Evolutionary conservation across 176 grass and related monocot species (phyloP).

Genomic region (Triticum urartu): DNA sequence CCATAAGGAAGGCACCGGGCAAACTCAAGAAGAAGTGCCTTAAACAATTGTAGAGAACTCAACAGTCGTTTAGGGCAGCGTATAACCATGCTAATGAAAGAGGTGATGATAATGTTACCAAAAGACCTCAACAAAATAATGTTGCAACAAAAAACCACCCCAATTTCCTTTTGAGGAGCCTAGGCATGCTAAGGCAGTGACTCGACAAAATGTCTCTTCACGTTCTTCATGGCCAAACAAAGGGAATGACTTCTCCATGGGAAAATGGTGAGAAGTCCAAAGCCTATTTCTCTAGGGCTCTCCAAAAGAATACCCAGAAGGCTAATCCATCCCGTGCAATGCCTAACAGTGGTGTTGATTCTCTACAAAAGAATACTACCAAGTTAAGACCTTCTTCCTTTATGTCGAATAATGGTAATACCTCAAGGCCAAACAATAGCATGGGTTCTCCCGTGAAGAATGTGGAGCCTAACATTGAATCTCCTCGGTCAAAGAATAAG

Average conservation of each 20-base stretch:
- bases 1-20: background rate
- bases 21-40: background rate
- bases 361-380: background rate
- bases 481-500: background rate
- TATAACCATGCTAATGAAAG: too few species aligned
- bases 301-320: background rate
- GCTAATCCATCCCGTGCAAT: background rate
- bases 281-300: background rate
- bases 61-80: background rate
- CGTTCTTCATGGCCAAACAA: background rate
- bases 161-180: background rate
- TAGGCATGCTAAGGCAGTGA: too few species aligned
- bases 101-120: background rate
- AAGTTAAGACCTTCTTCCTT: background rate
- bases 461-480: background rate
- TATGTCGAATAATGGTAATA: background rate
- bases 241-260: background rate
- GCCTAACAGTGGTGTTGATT: background rate
- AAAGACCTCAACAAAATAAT: background rate
- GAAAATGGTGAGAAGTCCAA: background rate
- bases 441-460: background rate
- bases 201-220: background rate
- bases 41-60: background rate
- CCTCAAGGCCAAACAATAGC: background rate
- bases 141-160: background rate